Evolutionary conservation across 192 early-diverging fungal species (phyloP), one percentile per base, ranked within the genome.

Genomic region (Coemansia sp.): DNA sequence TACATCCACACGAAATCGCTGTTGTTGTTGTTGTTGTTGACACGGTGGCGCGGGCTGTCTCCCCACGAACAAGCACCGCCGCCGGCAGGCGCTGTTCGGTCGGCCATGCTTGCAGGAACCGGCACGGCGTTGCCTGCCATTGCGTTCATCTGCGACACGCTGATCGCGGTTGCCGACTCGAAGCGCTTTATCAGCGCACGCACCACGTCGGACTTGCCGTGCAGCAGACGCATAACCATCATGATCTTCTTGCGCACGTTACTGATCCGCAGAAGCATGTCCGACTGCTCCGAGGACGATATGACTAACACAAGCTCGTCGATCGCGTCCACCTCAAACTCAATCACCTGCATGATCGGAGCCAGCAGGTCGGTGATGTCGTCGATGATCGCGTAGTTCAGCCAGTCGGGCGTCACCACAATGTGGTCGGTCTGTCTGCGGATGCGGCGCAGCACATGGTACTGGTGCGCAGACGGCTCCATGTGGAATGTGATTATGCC

Each of bases 351-450:
- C 57, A 98, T 84, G 13, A 95, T 82, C 11, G 96, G 95, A 40
- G 92, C 91, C 70, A 98, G 94, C 20, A 88, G 86, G 72, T 99
- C 97, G 6, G 93, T 95, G 61, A 99, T 92, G 65, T 96, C 95
- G 79, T 98, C 97, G 67, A 98, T 87, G 13, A 98, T 72, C 1
- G 94, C 94, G 67, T 98, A 98, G 83, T 93, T 94, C 61, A 98
- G 90, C 97, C 97, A 98, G 77, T 98, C 95, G 1, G 94, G 90
- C 17, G 92, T 93, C 8, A 98, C 88, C 22, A 88, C 87, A 39
- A 95, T 89, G 69, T 97, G 95, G 44, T 90, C 87, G 43, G 87
- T 86, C 64, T 96, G 86, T 45, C 96, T 94, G 11, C 90, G 89
- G 50, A 98, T 91, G 2, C 97, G 89, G 12, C 84, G 80, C 16